Evolutionary conservation across 2,329 filamentous ascomycete genomes (phyloP).

Genomic region (Onygenales sp.): DNA sequence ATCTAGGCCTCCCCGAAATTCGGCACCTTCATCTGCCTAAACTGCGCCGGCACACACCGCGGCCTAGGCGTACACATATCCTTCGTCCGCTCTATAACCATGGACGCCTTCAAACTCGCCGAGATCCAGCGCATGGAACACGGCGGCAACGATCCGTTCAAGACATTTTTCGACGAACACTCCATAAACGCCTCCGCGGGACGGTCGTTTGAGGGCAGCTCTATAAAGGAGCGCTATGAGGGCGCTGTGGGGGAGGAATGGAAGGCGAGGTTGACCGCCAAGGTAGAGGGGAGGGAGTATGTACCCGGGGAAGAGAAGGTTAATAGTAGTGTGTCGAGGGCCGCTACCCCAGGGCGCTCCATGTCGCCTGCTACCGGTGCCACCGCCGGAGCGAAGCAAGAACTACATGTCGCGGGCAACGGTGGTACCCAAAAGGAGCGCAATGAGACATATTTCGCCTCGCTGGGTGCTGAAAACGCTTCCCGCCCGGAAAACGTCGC

Average conservation of each 20-base stretch:
- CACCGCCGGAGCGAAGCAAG: conserved; percentile 17
- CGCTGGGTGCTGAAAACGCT: conserved; percentile 75
- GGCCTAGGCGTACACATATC: conserved; percentile 96
- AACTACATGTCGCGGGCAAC: conserved; percentile 16
- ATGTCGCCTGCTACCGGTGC: conserved; percentile 14
- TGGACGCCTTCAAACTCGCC: conserved; percentile 92
- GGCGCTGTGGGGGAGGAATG: conserved; percentile 88
- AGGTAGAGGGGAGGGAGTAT: conserved; percentile 82
- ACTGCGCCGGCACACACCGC: conserved; percentile 88
- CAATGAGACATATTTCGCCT: conserved; percentile 86
- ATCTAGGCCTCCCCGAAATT: conserved; percentile 75
- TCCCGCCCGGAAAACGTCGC: conserved; percentile 62
- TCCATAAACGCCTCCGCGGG: conserved; percentile 57
- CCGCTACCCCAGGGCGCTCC: conserved; percentile 32
- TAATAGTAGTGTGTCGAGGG: conserved; percentile 27
- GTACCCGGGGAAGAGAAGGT: conserved; percentile 57
- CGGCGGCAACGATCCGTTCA: conserved; percentile 83
- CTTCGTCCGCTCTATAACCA: conserved; percentile 93
- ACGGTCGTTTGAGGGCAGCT: conserved; percentile 72
- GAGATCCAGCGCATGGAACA: conserved; percentile 92
- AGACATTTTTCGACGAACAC: conserved; percentile 72
- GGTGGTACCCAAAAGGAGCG: conserved; percentile 47
- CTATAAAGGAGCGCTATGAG: conserved; percentile 82
- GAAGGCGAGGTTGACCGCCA: conserved; percentile 79
- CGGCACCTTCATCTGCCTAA: conserved; percentile 96